Evolutionary conservation across 345 rosid genomes (phyloP).

Genomic region (Arabidopsis thaliana): TAIR10.1 NC_003070.9:4022001-4022500

Average conservation of each 20-base stretch:
- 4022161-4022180: constrained; percentile 85
- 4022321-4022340: constrained; percentile 81
- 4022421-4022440: constrained; percentile 86
- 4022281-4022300: constrained; percentile 86
- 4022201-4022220: constrained; percentile 93
- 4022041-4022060: constrained; percentile 85
- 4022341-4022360: constrained; percentile 50
- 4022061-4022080: constrained; percentile 74
- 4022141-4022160: constrained; percentile 77
- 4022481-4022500: constrained; percentile 89
- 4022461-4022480: constrained; percentile 50
- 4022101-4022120: constrained; percentile 90
- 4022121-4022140: constrained; percentile 68
- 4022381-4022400: constrained; percentile 83
- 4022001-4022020: constrained; percentile 71
- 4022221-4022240: constrained; percentile 67
- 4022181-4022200: constrained; percentile 79
- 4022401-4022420: constrained; percentile 79
- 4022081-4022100: constrained; percentile 77
- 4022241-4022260: constrained; percentile 82
- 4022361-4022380: constrained; percentile 83
- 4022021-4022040: constrained; percentile 62
- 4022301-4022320: constrained; percentile 90
- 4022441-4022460: constrained; percentile 75
- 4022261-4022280: constrained; percentile 87